Percentiles rank a stretch among this genome's conserved stretches.
These are phyloP conservation scores for Phytophthora ramorum DNA, from an alignment of 352 stramenopile species.

Conservation along the genomic window DNA sequence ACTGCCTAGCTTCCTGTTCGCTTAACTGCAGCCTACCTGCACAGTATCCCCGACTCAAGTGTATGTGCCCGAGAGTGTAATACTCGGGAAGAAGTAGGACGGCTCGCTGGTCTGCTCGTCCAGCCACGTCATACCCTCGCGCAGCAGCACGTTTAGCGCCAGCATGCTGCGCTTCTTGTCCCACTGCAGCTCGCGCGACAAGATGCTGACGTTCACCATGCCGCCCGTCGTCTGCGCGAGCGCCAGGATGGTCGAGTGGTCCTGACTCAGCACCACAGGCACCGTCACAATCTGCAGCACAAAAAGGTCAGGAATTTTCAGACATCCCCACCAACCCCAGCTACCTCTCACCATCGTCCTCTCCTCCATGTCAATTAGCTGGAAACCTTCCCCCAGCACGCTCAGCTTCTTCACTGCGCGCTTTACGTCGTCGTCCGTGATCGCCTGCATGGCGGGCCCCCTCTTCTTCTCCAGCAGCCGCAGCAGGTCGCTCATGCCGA, in stretches of 20 bases:
- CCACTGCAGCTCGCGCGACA: slow-evolving; percentile 89
- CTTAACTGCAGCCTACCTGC: background rate
- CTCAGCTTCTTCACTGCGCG: slow-evolving; percentile 95
- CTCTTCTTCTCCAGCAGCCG: slow-evolving; percentile 75
- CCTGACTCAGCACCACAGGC: slow-evolving; percentile 94
- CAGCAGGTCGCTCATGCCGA: slow-evolving; percentile 84
- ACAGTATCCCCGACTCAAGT: slow-evolving; percentile 38
- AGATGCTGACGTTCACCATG: slow-evolving; percentile 88
- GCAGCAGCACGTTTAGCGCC: slow-evolving; percentile 91
- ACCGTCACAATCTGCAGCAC: slow-evolving; percentile 91
- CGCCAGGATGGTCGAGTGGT: slow-evolving; percentile 94
- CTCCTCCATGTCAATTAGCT: slow-evolving; percentile 93
- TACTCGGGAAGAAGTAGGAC: slow-evolving; percentile 90
- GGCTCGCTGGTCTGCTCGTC: slow-evolving; percentile 85
- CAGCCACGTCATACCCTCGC: slow-evolving; percentile 97
- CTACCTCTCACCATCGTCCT: slow-evolving; percentile 81
- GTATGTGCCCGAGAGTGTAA: slow-evolving; percentile 81
- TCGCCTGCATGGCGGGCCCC: slow-evolving; percentile 70
- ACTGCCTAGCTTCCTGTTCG: slow-evolving; percentile 6
- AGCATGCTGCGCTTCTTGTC: slow-evolving; percentile 92
- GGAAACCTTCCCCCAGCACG: slow-evolving; percentile 94
- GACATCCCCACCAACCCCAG: background rate
- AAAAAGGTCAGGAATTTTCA: background rate
- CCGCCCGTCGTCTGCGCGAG: slow-evolving; percentile 89
- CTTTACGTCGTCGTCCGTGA: slow-evolving; percentile 94